phyloP scores from a whole-genome alignment of 495 filamentous ascomycete genomes.

The Astrothelium subdiscretum region DNA sequence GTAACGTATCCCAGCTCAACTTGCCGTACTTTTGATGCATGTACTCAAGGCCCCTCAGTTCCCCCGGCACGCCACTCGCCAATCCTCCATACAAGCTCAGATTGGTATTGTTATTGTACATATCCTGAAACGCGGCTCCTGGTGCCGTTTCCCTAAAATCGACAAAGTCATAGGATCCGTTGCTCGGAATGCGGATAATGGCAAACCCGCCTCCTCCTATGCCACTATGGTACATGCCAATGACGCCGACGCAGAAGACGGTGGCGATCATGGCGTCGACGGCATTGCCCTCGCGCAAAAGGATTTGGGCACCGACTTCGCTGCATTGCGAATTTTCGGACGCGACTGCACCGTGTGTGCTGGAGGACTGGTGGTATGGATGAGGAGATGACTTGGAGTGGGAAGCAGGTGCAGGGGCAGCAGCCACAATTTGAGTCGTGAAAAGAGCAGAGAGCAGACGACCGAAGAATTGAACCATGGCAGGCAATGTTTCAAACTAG shows the following conservation, averaged over 20 bases:
- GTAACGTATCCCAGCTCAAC: conserved; percentile 56
- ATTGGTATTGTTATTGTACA: conserved; percentile 28
- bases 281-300: conserved; percentile 34
- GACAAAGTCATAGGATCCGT: conserved; percentile 59
- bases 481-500: not conserved
- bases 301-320: conserved; percentile 58
- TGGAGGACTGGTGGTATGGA: not conserved
- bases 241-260: conserved; percentile 25
- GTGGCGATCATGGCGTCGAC: conserved; percentile 32
- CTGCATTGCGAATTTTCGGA: conserved; percentile 68
- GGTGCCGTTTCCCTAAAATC: conserved; percentile 85
- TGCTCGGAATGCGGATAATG: conserved; percentile 48
- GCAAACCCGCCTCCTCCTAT: conserved; percentile 87
- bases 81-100: conserved; percentile 45
- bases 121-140: conserved; percentile 36
- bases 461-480: not conserved
- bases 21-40: conserved; percentile 62
- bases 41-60: conserved; percentile 64
- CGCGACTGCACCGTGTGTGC: conserved; percentile 56
- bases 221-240: conserved; percentile 56
- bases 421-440: conserved; percentile 12
- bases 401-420: not conserved
- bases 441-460: conserved; percentile 10
- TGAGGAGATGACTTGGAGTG: not conserved
- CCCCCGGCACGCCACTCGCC: conserved; percentile 73